phyloP scores from a whole-genome alignment of 257 asterid species.

The Scutellaria baicalensis region DNA sequence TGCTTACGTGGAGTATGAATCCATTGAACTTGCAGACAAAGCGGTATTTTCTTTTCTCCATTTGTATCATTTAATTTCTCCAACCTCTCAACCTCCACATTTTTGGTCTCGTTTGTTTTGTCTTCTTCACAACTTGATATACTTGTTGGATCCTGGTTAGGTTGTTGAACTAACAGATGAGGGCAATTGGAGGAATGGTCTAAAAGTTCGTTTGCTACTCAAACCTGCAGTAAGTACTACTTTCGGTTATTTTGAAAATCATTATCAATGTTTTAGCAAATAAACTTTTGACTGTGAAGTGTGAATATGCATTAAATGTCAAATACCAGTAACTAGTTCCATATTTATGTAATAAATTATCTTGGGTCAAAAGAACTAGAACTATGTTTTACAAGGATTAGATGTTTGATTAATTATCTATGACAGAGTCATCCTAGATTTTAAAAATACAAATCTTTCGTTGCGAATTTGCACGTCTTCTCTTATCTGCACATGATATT shows the following conservation, averaged over 20 bases:
- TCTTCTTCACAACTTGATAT: background rate
- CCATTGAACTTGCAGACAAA: constrained; percentile 72
- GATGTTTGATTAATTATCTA: background rate
- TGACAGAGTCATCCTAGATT: background rate
- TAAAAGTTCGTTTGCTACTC: constrained; percentile 68
- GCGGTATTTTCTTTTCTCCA: constrained; percentile 36
- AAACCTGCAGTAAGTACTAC: constrained; percentile 44
- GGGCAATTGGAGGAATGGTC: constrained; percentile 84
- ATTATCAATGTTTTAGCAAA: background rate
- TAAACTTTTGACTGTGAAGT: background rate
- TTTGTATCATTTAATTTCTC: background rate
- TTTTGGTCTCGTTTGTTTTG: background rate
- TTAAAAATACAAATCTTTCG: background rate
- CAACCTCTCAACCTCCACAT: background rate
- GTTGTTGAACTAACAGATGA: constrained; percentile 64
- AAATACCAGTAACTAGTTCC: background rate
- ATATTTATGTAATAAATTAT: background rate
- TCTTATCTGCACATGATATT: too few relatives aligned
- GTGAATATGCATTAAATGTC: background rate
- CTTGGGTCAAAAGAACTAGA: background rate
- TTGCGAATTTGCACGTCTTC: too few relatives aligned
- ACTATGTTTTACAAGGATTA: background rate
- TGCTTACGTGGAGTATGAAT: constrained; percentile 85
- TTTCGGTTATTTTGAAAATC: background rate
- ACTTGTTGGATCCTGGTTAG: constrained; percentile 27